These are phyloP conservation scores for Rhododendron kiyosumense DNA, from an alignment of 148 eudicot genomes.

Conservation along the genomic window DNA sequence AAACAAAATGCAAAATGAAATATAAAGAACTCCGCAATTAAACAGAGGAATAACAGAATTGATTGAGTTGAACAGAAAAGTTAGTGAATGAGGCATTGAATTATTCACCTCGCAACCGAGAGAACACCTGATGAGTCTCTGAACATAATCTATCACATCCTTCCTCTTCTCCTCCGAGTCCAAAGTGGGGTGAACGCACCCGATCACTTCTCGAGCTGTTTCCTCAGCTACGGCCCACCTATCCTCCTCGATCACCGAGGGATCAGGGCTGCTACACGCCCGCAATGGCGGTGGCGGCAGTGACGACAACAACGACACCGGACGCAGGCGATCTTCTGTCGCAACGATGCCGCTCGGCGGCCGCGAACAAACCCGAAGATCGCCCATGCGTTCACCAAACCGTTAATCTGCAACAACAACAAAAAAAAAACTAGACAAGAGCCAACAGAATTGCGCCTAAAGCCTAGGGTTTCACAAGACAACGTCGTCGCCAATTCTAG, in stretches of 20 bases:
- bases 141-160: slow-evolving; percentile 36
- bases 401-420: neutral
- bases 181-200: slow-evolving; percentile 35
- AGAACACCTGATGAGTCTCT: slow-evolving; percentile 24
- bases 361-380: slow-evolving; percentile 6
- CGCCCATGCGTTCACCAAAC: slow-evolving; percentile 5
- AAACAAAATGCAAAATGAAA: neutral
- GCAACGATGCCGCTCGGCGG: neutral
- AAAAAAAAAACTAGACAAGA: neutral
- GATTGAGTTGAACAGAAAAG: neutral
- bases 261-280: slow-evolving; percentile 22
- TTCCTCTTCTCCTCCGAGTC: slow-evolving; percentile 41
- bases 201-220: slow-evolving; percentile 28
- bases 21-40: neutral
- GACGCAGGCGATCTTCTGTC: slow-evolving; percentile 1
- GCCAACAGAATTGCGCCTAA: neutral
- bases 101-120: slow-evolving; percentile 34
- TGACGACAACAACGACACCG: neutral
- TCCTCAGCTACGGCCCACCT: slow-evolving; percentile 28
- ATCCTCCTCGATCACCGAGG: slow-evolving; percentile 19
- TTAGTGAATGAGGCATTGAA: neutral
- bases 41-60: neutral
- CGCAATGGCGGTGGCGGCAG: neutral
- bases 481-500: neutral
- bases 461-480: neutral